Percentiles rank a stretch among this genome's conserved stretches.
phyloP scores from a whole-genome alignment of 805 yeast genomes.

The Candida maris region DNA sequence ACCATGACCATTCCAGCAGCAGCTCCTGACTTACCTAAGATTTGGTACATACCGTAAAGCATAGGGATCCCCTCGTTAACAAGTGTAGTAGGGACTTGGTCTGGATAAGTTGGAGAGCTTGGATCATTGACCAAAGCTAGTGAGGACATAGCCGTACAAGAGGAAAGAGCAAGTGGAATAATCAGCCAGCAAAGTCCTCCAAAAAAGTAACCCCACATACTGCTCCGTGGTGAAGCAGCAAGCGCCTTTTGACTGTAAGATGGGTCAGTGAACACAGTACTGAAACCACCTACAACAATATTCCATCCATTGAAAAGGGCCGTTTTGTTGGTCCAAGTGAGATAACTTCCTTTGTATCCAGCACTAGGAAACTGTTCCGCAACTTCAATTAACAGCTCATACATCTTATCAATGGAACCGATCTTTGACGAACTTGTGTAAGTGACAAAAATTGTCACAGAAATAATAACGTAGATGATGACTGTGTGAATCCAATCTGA shows the following conservation, averaged over 20 bases:
- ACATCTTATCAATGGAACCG: slow-evolving; percentile 34
- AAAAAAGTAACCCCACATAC: slow-evolving; percentile 30
- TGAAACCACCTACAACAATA: slow-evolving; percentile 30
- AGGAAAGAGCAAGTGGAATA: slow-evolving; percentile 30
- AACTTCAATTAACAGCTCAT: slow-evolving; percentile 27
- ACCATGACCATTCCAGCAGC: slow-evolving; percentile 38
- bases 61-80: slow-evolving; percentile 40
- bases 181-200: slow-evolving; percentile 33
- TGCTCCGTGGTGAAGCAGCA: slow-evolving; percentile 26
- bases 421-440: slow-evolving; percentile 28
- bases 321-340: slow-evolving; percentile 32
- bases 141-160: slow-evolving; percentile 33
- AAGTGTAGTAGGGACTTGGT: slow-evolving; percentile 33
- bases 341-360: slow-evolving; percentile 30
- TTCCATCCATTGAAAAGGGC: slow-evolving; percentile 37
- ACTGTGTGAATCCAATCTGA: slow-evolving; percentile 52
- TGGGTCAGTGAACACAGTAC: slow-evolving; percentile 30
- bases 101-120: slow-evolving; percentile 39
- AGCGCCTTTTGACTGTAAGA: slow-evolving; percentile 31
- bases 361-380: slow-evolving; percentile 18
- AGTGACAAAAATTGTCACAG: slow-evolving; percentile 23
- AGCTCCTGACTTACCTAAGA: slow-evolving; percentile 40
- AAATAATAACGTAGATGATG: slow-evolving; percentile 38
- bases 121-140: slow-evolving; percentile 32
- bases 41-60: slow-evolving; percentile 30